phyloP scores from a whole-genome alignment of 2,329 filamentous ascomycete genomes.

The Stachybotrys elegans region DNA sequence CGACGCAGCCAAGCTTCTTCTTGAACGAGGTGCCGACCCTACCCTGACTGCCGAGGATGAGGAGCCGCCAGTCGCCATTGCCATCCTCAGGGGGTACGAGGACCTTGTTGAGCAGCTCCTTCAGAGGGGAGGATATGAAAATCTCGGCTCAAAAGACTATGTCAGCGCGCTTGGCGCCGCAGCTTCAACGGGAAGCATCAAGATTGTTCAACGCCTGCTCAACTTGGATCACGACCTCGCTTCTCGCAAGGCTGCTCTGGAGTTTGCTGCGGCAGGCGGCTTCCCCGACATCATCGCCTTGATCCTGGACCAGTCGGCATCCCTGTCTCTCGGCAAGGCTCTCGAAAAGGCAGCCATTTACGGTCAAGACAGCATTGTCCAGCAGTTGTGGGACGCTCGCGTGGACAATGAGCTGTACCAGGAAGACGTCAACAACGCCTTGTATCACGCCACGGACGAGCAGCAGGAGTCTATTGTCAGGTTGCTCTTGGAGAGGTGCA shows the following conservation, averaged over 20 bases:
- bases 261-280: conserved; percentile 6
- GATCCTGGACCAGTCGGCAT: conserved; percentile 4
- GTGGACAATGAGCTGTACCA: background rate
- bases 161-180: conserved; percentile 8
- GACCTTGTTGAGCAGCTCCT: conserved; percentile 8
- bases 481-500: background rate
- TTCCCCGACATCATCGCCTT: conserved; percentile 2
- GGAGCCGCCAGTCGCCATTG: conserved; percentile 7
- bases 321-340: conserved; percentile 4
- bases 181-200: conserved; percentile 7
- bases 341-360: conserved; percentile 4
- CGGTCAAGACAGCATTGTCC: background rate
- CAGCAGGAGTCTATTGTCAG: background rate
- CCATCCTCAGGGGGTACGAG: conserved; percentile 8
- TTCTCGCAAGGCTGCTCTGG: conserved; percentile 7
- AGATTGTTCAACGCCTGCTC: conserved; percentile 6
- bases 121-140: conserved; percentile 1
- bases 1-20: conserved; percentile 6
- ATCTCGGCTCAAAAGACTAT: conserved; percentile 5
- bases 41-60: conserved; percentile 4
- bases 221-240: conserved; percentile 2
- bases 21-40: conserved; percentile 6
- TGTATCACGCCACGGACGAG: background rate
- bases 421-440: background rate
- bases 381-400: background rate